Evolutionary conservation across 2,329 filamentous ascomycete species (phyloP).

Genomic region (Sporothrix pallida): DNA sequence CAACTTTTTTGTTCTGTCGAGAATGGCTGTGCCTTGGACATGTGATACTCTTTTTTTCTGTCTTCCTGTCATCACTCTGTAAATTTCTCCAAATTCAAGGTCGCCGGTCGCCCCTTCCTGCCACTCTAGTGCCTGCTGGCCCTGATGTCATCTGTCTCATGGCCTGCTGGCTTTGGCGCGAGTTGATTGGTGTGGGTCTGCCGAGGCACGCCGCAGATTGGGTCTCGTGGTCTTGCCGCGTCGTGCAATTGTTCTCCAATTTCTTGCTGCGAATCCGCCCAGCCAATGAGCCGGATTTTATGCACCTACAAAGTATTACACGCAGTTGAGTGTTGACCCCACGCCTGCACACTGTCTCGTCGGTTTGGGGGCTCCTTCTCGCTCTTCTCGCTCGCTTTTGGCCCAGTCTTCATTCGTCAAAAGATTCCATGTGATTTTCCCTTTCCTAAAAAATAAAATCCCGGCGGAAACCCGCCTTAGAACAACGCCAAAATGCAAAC

Average conservation of each 20-base stretch:
- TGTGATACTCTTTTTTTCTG: constrained; percentile 17
- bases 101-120: neutral
- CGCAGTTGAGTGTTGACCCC: too few species aligned
- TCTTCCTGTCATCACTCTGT: neutral
- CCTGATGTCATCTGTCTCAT: constrained; percentile 32
- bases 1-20: neutral
- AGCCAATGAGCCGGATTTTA: neutral
- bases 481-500: constrained; percentile 27
- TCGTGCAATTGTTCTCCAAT: neutral
- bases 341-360: too few species aligned
- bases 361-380: neutral
- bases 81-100: too few species aligned
- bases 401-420: neutral
- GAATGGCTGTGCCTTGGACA: neutral
- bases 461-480: neutral
- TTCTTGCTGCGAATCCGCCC: neutral
- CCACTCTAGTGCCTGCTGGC: neutral
- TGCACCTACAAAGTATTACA: neutral
- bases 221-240: constrained; percentile 21
- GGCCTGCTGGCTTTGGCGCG: neutral
- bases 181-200: constrained; percentile 25
- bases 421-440: constrained; percentile 29
- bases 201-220: constrained; percentile 26
- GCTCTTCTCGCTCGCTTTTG: neutral
- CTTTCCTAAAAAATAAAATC: constrained; percentile 2